Conservation (phyloP, 1,139 yeast genomes). For the Magnusiomyces fungicola region DNA sequence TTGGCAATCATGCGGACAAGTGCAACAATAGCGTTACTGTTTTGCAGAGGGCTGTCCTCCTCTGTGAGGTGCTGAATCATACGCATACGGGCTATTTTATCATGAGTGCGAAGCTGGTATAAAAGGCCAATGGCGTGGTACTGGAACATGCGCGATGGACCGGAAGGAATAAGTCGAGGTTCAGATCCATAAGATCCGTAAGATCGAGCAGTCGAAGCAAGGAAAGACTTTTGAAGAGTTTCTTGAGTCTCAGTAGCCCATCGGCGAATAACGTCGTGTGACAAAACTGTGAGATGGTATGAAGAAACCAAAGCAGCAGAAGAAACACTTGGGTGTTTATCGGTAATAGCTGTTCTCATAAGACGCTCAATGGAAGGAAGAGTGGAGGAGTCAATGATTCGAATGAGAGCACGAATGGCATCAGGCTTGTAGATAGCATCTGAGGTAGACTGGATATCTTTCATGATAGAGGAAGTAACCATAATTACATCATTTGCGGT, state of each 20-base stretch:
- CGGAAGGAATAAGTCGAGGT: not conserved
- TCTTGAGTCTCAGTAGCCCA: conserved; percentile 94
- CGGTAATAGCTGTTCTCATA: conserved; percentile 89
- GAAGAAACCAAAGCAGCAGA: conserved; percentile 91
- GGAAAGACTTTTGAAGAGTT: conserved; percentile 57
- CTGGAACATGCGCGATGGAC: conserved; percentile 64
- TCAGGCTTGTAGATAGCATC: conserved; percentile 84
- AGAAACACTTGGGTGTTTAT: conserved; percentile 77
- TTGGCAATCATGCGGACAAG: conserved; percentile 76
- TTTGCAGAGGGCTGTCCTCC: conserved; percentile 38
- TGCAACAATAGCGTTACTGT: conserved; percentile 66
- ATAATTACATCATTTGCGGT: conserved; percentile 88
- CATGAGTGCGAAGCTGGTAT: conserved; percentile 83
- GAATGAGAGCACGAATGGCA: conserved; percentile 85
- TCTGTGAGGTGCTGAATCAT: conserved; percentile 71
- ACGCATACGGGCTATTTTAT: conserved; percentile 89
- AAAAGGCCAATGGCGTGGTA: conserved; percentile 92
- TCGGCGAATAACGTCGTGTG: conserved; percentile 86
- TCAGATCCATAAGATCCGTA: conserved; percentile 24
- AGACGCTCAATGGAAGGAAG: conserved; percentile 92
- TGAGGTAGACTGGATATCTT: conserved; percentile 81
- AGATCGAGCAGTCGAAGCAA: conserved; percentile 45
- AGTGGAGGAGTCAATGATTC: conserved; percentile 86
- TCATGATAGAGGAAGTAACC: conserved; percentile 98
- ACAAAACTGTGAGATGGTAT: conserved; percentile 81